Evolutionary conservation across 2,329 filamentous ascomycete species (phyloP).

Genomic region (Colletotrichum abscissum): DNA sequence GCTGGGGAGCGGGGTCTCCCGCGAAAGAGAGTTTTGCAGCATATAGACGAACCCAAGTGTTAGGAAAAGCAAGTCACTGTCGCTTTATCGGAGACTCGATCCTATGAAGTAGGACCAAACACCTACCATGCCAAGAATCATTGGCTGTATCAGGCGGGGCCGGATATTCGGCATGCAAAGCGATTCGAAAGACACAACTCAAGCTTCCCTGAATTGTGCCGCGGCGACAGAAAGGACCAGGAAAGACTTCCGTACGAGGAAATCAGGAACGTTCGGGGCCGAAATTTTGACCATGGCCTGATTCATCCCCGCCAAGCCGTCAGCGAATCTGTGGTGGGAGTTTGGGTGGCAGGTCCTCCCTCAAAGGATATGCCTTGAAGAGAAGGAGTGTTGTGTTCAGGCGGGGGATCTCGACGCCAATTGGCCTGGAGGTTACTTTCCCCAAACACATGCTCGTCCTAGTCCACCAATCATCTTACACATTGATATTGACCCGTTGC

Average conservation of each 20-base stretch:
- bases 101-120: constrained; percentile 1
- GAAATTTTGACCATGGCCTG: not conserved
- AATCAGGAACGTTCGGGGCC: not conserved
- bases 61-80: not conserved
- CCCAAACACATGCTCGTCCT: not conserved
- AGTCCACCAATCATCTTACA: constrained; percentile 33
- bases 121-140: constrained; percentile 7
- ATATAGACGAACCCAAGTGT: not conserved
- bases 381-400: not conserved
- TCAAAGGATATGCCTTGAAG: not conserved
- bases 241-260: not conserved
- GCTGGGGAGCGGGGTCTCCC: not conserved
- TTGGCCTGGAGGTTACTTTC: constrained; percentile 2
- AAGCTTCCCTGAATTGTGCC: not conserved
- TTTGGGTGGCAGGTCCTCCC: not conserved
- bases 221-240: not conserved
- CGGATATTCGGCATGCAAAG: constrained; percentile 13
- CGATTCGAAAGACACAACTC: not conserved
- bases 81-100: not conserved
- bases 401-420: not conserved
- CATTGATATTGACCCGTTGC: not conserved
- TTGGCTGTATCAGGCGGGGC: constrained; percentile 13
- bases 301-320: constrained; percentile 7
- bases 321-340: not conserved
- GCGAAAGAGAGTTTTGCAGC: constrained; percentile 4